Conservation (phyloP, 768 basidiomycete genomes). For the Serendipita vermifera region DNA sequence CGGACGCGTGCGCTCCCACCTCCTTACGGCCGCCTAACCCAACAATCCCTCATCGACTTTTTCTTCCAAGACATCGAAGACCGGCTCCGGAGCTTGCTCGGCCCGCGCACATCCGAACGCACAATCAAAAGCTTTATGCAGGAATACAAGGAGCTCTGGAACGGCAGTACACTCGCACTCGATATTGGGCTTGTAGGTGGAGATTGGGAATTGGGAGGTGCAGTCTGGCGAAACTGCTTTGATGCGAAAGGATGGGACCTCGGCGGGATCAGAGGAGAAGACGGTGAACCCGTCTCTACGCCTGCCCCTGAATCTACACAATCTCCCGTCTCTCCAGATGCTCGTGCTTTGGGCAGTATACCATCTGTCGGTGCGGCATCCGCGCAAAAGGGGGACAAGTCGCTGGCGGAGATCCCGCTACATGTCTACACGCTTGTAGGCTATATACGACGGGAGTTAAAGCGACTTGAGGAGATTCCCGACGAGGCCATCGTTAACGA, state of each 20-base stretch:
- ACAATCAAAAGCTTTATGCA: slow-evolving; percentile 81
- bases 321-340: too few relatives aligned
- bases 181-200: slow-evolving; percentile 63
- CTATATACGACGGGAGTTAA: slow-evolving; percentile 61
- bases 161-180: slow-evolving; percentile 63
- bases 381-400: slow-evolving; percentile 14
- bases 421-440: slow-evolving; percentile 55
- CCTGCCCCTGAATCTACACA: too few relatives aligned
- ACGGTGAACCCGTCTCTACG: slow-evolving; percentile 12
- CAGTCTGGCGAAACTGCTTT: slow-evolving; percentile 85
- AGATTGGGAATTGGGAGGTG: slow-evolving; percentile 74
- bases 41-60: slow-evolving; percentile 80
- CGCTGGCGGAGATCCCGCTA: slow-evolving; percentile 49
- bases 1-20: slow-evolving; percentile 70
- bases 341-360: too few relatives aligned
- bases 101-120: slow-evolving; percentile 46
- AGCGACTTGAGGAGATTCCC: slow-evolving; percentile 44
- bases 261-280: slow-evolving; percentile 2
- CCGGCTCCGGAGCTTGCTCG: slow-evolving; percentile 69
- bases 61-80: slow-evolving; percentile 92
- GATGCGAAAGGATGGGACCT: slow-evolving; percentile 49
- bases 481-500: slow-evolving; percentile 29
- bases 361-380: too few relatives aligned
- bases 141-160: slow-evolving; percentile 78
- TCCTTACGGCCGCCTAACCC: slow-evolving; percentile 50